A percentile compares a stretch with the other conserved stretches of the same genome.
Evolutionary conservation across 1,284 basidiomycete genomes (phyloP).

Genomic region (Malassezia brasiliensis): DNA sequence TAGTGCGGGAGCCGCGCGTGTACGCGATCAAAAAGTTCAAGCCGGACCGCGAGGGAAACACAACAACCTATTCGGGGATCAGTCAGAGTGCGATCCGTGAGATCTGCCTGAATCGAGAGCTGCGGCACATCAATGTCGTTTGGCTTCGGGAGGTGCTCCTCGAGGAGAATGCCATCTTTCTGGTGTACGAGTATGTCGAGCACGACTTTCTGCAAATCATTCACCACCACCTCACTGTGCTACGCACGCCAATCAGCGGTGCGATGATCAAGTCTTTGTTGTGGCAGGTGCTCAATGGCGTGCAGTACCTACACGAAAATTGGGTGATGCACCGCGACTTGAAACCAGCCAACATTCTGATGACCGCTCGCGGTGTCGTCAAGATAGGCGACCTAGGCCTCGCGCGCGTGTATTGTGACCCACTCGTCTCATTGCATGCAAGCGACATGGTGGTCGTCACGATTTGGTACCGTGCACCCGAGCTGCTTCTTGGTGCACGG

Average conservation of each 20-base stretch:
- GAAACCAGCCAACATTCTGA: constrained; percentile 97
- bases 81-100: constrained; percentile 93
- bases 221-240: constrained; percentile 84
- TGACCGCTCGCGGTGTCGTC: constrained; percentile 76
- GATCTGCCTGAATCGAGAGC: constrained; percentile 92
- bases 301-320: constrained; percentile 84
- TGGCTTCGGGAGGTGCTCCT: constrained; percentile 86
- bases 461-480: constrained; percentile 96
- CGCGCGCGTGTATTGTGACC: constrained; percentile 74
- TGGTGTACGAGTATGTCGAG: constrained; percentile 98
- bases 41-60: constrained; percentile 65
- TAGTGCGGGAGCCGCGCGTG: constrained; percentile 20
- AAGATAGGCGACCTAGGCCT: constrained; percentile 96
- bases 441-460: constrained; percentile 97
- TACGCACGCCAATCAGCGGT: constrained; percentile 64
- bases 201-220: constrained; percentile 87
- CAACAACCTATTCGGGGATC: constrained; percentile 78
- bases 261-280: constrained; percentile 82
- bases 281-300: constrained; percentile 90
- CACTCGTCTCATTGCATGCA: constrained; percentile 66
- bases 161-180: constrained; percentile 76
- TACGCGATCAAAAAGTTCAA: constrained; percentile 99
- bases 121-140: constrained; percentile 83
- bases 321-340: constrained; percentile 94
- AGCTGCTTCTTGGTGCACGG: constrained; percentile 83